Evolutionary conservation across 1,284 basidiomycete species (phyloP), one percentile per base, ranked within the genome.

Genomic region (Sporisorium exsertum): DNA sequence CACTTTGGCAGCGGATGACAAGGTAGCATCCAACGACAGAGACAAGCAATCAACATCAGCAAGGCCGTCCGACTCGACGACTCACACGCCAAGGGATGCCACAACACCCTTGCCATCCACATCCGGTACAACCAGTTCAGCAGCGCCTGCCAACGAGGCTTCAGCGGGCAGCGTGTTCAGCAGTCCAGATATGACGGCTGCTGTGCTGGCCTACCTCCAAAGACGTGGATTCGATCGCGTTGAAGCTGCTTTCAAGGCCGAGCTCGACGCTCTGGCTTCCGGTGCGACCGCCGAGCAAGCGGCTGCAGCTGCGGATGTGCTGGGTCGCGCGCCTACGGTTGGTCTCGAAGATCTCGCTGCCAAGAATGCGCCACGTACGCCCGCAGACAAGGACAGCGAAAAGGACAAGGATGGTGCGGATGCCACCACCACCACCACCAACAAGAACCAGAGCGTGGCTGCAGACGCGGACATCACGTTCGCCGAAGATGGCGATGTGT

Each of bases 181-280:
- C 65, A 72, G 55, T 22, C 65, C 74, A 2, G 69, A 77, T 37
- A 72, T 72, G 69, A 77, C 69, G 3, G 64, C 74, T 45, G 69
- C 74, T 27, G 69, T 77, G 12, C 70, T 77, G 5, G 50, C 69
- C 27, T 97, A 96, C 86, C 89, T 97, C 53, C 91, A 91, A 59
- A 88, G 91, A 27, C 89, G 94, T 56, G 95, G 95, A 5, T 92
- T 94, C 86, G 88, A 89, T 79, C 88, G 89, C 47, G 93, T 93
- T 13, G 92, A 94, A 84, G 89, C 91, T 67, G 90, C 90, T 35
- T 88, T 95, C 78, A 88, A 90, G 29, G 90, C 91, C 51, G 90
- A 92, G 37, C 87, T 95, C 29, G 90, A 86, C 20, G 86, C 82
- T 10, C 72, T 84, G 40, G 69, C 74, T 12, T 52, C 72, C 20